Evolutionary conservation across 163 green algal species (phyloP).

Genomic region (Volvox carteri): DNA sequence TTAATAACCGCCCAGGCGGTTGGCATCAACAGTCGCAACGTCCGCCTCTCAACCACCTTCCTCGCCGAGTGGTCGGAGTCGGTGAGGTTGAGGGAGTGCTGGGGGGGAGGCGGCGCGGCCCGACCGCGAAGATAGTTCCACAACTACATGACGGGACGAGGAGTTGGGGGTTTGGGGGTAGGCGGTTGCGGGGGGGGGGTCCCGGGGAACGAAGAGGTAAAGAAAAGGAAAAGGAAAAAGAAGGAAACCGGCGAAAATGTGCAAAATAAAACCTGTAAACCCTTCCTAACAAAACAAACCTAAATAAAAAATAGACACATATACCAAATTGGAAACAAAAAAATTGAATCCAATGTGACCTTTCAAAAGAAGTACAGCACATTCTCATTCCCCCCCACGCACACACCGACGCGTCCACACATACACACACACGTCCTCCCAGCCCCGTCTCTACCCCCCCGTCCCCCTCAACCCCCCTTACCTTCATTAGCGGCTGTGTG

Average conservation of each 20-base stretch:
- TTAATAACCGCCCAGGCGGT: constrained; percentile 54
- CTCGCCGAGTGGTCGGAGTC: constrained; percentile 1
- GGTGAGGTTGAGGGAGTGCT: constrained; percentile 2
- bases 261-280: too few relatives aligned
- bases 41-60: constrained; percentile 55
- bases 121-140: constrained; percentile 1
- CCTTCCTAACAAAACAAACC: too few relatives aligned
- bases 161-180: too few relatives aligned
- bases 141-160: too few relatives aligned
- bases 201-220: not conserved
- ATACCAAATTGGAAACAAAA: too few relatives aligned
- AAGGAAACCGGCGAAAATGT: too few relatives aligned
- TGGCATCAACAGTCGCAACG: constrained; percentile 62
- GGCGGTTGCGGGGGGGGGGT: not conserved
- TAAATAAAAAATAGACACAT: too few relatives aligned
- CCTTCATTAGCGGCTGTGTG: constrained; percentile 36
- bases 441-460: not conserved
- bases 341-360: too few relatives aligned
- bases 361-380: too few relatives aligned
- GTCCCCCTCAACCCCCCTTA: not conserved
- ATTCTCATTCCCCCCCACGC: not conserved
- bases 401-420: not conserved
- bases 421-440: not conserved
- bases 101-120: not conserved
- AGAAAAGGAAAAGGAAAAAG: too few relatives aligned